Percentiles rank a stretch among this genome's conserved stretches.
Evolutionary conservation across 495 filamentous ascomycete species (phyloP).

Genomic region (Penicillium flavigenum): DNA sequence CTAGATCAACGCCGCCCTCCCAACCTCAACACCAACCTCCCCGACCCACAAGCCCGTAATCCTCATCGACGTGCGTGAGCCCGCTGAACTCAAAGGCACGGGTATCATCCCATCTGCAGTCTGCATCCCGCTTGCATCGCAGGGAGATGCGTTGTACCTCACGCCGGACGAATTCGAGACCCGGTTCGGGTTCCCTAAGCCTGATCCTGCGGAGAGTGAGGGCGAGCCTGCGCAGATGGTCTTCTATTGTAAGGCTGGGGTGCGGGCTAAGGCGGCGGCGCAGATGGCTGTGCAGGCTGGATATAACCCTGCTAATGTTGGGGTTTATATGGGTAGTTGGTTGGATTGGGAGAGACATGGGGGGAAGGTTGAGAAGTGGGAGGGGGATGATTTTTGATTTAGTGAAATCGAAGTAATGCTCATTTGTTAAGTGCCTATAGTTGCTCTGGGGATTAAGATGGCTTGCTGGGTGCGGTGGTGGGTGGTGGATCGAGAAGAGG

Average conservation of each 20-base stretch:
- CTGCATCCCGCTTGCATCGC: slow-evolving; percentile 73
- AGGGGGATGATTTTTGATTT: slow-evolving; percentile 30
- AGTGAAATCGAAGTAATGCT: neutral
- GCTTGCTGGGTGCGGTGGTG: neutral
- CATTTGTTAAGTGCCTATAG: neutral
- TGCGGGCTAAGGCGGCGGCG: slow-evolving; percentile 78
- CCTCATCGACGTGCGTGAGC: slow-evolving; percentile 79
- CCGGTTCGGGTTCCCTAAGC: slow-evolving; percentile 49
- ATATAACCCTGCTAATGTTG: slow-evolving; percentile 65
- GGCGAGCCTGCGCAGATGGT: slow-evolving; percentile 50
- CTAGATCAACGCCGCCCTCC: slow-evolving; percentile 44
- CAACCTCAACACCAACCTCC: slow-evolving; percentile 18
- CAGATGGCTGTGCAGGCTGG: slow-evolving; percentile 74
- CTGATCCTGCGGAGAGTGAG: slow-evolving; percentile 22
- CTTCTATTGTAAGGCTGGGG: slow-evolving; percentile 92
- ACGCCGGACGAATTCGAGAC: slow-evolving; percentile 68
- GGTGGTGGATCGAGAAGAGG: neutral
- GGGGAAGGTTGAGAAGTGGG: slow-evolving; percentile 57
- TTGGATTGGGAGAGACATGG: slow-evolving; percentile 77
- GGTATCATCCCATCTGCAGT: slow-evolving; percentile 78
- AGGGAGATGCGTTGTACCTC: slow-evolving; percentile 77
- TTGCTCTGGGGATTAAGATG: neutral
- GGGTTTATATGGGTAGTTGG: slow-evolving; percentile 89
- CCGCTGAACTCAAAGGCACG: slow-evolving; percentile 63
- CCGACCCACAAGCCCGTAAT: slow-evolving; percentile 34